Percentiles rank a stretch among this genome's conserved stretches.
Conservation (phyloP, 768 basidiomycete genomes). For the Suillus variegatus region DNA sequence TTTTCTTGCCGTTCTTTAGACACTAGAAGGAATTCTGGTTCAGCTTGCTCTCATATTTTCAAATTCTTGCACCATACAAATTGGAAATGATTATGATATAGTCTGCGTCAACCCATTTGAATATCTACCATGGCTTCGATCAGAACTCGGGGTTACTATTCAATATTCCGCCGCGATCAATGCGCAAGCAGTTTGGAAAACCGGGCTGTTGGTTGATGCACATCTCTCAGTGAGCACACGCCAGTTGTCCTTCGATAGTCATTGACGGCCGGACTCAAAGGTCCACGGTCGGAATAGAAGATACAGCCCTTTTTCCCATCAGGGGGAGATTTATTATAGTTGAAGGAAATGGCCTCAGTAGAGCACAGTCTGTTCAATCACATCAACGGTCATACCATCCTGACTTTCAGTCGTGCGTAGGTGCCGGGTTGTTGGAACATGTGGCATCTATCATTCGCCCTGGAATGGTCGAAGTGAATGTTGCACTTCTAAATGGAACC, state of each 20-base stretch:
- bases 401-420: not conserved
- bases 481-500: slow-evolving; percentile 58
- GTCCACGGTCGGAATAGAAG: slow-evolving; percentile 79
- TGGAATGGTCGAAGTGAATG: slow-evolving; percentile 39
- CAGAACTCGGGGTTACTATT: slow-evolving; percentile 44
- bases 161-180: slow-evolving; percentile 38
- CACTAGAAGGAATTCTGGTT: not conserved
- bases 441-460: slow-evolving; percentile 61
- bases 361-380: slow-evolving; percentile 21
- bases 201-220: slow-evolving; percentile 54
- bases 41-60: slow-evolving; percentile 35
- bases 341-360: slow-evolving; percentile 58
- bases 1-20: not conserved
- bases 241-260: not conserved
- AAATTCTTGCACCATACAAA: slow-evolving; percentile 35
- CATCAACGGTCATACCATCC: not conserved
- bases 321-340: slow-evolving; percentile 86
- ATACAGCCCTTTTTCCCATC: slow-evolving; percentile 69
- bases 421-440: slow-evolving; percentile 15
- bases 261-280: slow-evolving; percentile 28
- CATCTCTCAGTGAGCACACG: slow-evolving; percentile 46
- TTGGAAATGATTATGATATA: slow-evolving; percentile 47
- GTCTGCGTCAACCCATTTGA: slow-evolving; percentile 49
- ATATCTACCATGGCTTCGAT: slow-evolving; percentile 52
- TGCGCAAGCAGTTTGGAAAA: slow-evolving; percentile 41